Base-by-base conservation (phyloP, 2,329 filamentous ascomycete genomes). In the Fusarium sp. region DNA sequence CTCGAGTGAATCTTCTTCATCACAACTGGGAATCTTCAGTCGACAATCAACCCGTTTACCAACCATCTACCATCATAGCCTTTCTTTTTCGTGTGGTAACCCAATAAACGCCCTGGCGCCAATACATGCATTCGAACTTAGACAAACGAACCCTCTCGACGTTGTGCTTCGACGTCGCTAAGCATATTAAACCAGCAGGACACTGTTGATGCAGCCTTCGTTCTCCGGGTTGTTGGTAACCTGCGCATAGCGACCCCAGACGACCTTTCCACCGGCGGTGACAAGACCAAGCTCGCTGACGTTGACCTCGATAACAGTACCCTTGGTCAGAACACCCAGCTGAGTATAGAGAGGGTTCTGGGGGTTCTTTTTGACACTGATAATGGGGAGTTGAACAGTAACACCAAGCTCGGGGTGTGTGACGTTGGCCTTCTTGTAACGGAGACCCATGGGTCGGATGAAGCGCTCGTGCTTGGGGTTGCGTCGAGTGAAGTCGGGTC, bases 261-360 rank as follows among this genome's bases (percentile, higher is more conserved):
- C 93, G 12, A 97, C 93, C 84, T 98, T 98, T 70, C 96, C 96
- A 69, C 90, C 91, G 3, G 95, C 92, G 5, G 96, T 98, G 18
- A 97, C 94, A 68, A 98, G 85, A 70, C 96, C 96, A 70, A 98
- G 83, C 80, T 99, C 96, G 61, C 89, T 92, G 33, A 98, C 94
- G 79, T 99, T 97, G 77, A 98, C 94, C 83, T 98, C 95, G 78
- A 95, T 90, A 53, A 86, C 80, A 1, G 84, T 95, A 71, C 93
- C 93, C 83, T 94, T 94, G 50, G 93, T 95, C 77, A 98, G 81
- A 6, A 97, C 95, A 67, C 95, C 95, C 8, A 98, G 85, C 78
- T 97, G 94, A 1, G 95, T 98, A 83, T 97, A 97, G 79, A 97
- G 87, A 1, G 93, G 93, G 79, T 94, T 94, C 83, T 94, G 92